Base-by-base conservation (phyloP, 768 basidiomycete genomes). In the Lanmaoa rubissima region DNA sequence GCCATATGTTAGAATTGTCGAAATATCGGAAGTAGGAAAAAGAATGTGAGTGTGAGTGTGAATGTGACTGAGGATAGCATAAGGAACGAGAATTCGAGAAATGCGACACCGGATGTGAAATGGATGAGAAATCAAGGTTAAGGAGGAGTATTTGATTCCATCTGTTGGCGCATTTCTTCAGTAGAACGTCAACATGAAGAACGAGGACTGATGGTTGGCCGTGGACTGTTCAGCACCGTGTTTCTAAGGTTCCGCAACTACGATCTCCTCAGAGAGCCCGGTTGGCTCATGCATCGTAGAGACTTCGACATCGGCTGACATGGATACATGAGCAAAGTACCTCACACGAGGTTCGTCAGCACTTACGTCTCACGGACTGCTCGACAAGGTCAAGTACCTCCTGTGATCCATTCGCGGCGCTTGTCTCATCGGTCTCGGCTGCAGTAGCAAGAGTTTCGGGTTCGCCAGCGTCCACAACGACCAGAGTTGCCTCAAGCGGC, bases 1-100 rank as follows among this genome's bases (percentile, higher is more conserved):
- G 31, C 42, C 53, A 36, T 54, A 28, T 59, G 62, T 53, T 45
- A 51, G 55, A 58, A 54, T 45, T 49, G 38, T 53, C 13, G 48
- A 59, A 53, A 58, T 49, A 34, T 53, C 13, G 48, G 57, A 53
- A 58, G 54, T 47, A 47, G 44, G 35, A 45, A 60, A 61, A 55
- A 0, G 54, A 61, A 46, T 31, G 61, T 42, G 58, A 56, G 19
- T 38, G 51, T 17, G 35, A 31, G 45, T n/a, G 11, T 3, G 31
- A 38, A 26, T 10, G 19, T 13, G 28, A 31, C 28, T 8, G 28
- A 24, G 17, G 16, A 54, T 32, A 40, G 21, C 40, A 41, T 6
- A 54, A 63, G 44, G 49, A 59, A 47, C 24, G 62, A 55, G 24
- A 28, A n/a, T n/a, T 21, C 12, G 28, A 26, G 12, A 39, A 51